Percentiles rank a stretch among this genome's conserved stretches.
Conservation (phyloP, 148 eudicot genomes). For the Rhododendron ferrugineum region DNA sequence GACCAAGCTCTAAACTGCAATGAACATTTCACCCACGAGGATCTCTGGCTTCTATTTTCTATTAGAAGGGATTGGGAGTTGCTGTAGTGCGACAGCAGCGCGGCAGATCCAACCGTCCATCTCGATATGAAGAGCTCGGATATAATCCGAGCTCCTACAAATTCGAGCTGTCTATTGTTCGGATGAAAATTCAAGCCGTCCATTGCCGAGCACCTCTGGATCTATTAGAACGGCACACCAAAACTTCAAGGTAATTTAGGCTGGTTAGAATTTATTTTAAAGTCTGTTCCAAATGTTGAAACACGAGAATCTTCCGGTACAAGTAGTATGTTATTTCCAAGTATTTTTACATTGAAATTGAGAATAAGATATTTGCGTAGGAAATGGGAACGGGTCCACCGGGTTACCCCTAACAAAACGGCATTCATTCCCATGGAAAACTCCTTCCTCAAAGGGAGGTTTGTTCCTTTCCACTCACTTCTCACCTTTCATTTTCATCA, state of each 20-base stretch:
- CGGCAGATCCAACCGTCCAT: too few species aligned
- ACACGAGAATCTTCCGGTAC: background rate
- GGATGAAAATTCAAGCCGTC: too few species aligned
- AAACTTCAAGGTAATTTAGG: background rate
- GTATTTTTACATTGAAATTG: background rate
- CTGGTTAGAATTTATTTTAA: too few species aligned
- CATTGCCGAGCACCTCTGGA: too few species aligned
- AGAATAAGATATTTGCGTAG: background rate
- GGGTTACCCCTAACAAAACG: conserved; percentile 29
- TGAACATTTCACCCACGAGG: background rate
- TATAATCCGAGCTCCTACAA: too few species aligned
- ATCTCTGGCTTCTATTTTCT: background rate
- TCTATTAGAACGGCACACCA: background rate
- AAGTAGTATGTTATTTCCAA: background rate
- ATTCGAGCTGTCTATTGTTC: too few species aligned
- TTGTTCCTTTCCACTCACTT: conserved; percentile 17
- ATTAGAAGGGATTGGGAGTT: too few species aligned
- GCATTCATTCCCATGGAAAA: conserved; percentile 30
- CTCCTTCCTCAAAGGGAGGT: conserved; percentile 26
- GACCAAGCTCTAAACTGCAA: too few species aligned
- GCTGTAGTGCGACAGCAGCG: too few species aligned
- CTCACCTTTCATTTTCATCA: conserved; percentile 12
- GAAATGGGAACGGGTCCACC: background rate
- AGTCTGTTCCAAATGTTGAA: background rate
- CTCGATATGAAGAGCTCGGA: too few species aligned